Evolutionary conservation across 2,329 filamentous ascomycete species (phyloP).

Genomic region (Coniochaeta ligniaria): DNA sequence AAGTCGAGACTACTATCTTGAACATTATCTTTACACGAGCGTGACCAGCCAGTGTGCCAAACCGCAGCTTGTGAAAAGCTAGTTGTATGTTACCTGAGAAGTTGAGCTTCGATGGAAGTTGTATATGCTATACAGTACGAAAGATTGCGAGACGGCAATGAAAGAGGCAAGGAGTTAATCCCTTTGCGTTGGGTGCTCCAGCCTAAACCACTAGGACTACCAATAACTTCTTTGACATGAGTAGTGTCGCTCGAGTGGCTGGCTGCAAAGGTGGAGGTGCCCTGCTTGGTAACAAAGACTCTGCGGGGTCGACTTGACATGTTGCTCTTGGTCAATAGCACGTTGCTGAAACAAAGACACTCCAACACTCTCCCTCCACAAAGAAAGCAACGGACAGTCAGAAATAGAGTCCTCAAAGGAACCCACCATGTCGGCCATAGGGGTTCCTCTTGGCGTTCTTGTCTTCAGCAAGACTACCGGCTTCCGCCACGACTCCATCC

Average conservation of each 20-base stretch:
- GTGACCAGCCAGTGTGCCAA: no score
- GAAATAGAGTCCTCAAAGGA: not conserved
- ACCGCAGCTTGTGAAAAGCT: no score
- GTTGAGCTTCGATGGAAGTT: no score
- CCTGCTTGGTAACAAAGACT: not conserved
- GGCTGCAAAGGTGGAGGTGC: not conserved
- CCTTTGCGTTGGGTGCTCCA: not conserved
- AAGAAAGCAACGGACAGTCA: not conserved
- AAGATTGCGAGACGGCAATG: no score
- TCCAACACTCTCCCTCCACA: no score
- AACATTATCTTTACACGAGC: not conserved
- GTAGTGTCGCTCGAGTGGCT: not conserved
- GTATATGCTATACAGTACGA: no score
- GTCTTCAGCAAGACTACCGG: constrained; percentile 29
- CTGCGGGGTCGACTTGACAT: not conserved
- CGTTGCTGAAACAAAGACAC: no score
- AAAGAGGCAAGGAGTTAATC: not conserved
- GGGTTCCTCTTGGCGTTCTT: constrained; percentile 16
- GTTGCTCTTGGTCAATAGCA: no score
- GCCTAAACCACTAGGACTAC: not conserved
- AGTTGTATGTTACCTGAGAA: no score
- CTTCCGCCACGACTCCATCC: constrained; percentile 31
- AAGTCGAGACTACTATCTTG: no score
- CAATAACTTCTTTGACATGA: not conserved
- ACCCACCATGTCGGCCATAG: not conserved